Evolutionary conservation across 2,329 filamentous ascomycete species (phyloP), one percentile per base, ranked within the genome.

Genomic region (Fusarium veterinarium): DNA sequence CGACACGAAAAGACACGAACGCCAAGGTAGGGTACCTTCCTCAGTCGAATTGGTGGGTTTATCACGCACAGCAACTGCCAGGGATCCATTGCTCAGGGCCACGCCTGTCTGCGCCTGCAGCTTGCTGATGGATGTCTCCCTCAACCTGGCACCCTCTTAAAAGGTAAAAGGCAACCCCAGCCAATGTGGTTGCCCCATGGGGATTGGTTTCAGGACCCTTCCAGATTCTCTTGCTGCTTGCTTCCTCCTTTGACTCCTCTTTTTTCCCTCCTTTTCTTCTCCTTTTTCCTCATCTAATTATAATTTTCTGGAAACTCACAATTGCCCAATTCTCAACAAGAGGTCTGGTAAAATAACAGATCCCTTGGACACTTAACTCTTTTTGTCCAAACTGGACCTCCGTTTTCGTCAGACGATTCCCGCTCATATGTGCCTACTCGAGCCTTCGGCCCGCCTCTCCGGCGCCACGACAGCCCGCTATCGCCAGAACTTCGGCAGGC

Each of bases 401-500:
- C 67, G 48, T 60, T 61, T 60, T 66, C 60, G 75, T 77, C 69
- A 77, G 74, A 74, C 72, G 70, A 76, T 75, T 71, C 64, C 67
- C 68, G 66, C 59, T 67, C 65, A 67, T 69, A 61, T 72, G 65
- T 72, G 63, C 71, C 69, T 60, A 67, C 63, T 49, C 72, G 70
- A 75, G 70, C 74, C 77, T 76, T 77, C 80, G 80, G 80, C 78
- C 80, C 80, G 80, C 76, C 77, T 80, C 70, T 79, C 80, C 80
- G 80, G 73, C 68, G 78, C 69, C 67, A 72, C 75, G 66, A 64
- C 73, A 77, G 73, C 71, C 74, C 75, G 75, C 58, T 65, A 60
- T 62, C 74, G 76, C 76, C 71, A 77, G 65, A 78, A 78, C 76
- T 72, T 77, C 76, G 76, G 75, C 33, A 64, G 35, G 41, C 42